Conservation (phyloP, 2,329 filamentous ascomycete genomes). For the Sporothrix euskadiensis region DNA sequence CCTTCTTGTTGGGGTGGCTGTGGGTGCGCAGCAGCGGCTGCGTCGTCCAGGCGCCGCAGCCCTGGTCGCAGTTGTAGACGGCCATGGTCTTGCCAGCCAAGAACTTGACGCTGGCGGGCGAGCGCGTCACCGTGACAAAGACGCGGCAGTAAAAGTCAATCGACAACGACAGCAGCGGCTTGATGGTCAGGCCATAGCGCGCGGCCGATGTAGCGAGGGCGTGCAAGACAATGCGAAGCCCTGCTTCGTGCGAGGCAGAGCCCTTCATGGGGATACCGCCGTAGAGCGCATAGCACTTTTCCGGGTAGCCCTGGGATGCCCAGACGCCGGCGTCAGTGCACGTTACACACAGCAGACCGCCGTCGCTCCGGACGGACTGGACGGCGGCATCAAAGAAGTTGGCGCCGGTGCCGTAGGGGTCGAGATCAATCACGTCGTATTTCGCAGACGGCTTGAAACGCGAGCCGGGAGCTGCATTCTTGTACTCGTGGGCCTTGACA, state of each 20-base stretch:
- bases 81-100: conserved; percentile 89
- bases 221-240: conserved; percentile 81
- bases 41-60: conserved; percentile 88
- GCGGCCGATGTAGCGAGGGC: conserved; percentile 77
- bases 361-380: conserved; percentile 78
- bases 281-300: conserved; percentile 93
- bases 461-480: neutral
- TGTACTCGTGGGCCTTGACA: neutral
- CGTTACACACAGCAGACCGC: conserved; percentile 88
- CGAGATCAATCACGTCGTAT: conserved; percentile 94
- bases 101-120: conserved; percentile 85
- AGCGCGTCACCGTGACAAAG: conserved; percentile 79
- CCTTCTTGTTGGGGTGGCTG: conserved; percentile 67
- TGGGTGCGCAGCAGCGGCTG: conserved; percentile 75
- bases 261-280: conserved; percentile 87
- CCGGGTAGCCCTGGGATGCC: conserved; percentile 89
- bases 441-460: conserved; percentile 44
- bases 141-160: conserved; percentile 94
- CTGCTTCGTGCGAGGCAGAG: conserved; percentile 82
- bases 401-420: conserved; percentile 91
- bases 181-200: conserved; percentile 82
- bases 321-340: conserved; percentile 96
- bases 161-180: conserved; percentile 86
- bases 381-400: conserved; percentile 90
- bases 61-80: conserved; percentile 84